A percentile compares a stretch with the other conserved stretches of the same genome.
Conservation (phyloP, 2,329 filamentous ascomycete genomes). For the Ophiocordyceps polyrhachis-furcata region DNA sequence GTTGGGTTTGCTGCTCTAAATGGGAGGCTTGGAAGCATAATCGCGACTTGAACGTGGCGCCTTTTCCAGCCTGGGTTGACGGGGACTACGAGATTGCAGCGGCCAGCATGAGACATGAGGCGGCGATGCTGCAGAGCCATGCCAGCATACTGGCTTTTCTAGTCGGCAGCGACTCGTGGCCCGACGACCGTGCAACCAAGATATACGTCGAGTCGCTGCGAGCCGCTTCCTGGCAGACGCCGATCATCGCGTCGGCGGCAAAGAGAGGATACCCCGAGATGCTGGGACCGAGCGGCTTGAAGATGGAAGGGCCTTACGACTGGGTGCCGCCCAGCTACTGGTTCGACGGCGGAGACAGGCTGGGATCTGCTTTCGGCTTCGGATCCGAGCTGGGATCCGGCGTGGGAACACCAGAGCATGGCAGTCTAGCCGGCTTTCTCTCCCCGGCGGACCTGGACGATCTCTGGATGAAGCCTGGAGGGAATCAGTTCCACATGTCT, state of each 20-base stretch:
- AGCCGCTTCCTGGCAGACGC: conserved; percentile 33
- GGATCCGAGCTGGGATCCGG: conserved; percentile 43
- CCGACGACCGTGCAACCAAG: conserved; percentile 33
- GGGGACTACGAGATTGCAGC: conserved; percentile 36
- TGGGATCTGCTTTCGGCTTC: conserved; percentile 43
- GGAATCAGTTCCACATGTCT: conserved; percentile 40
- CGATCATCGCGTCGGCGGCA: conserved; percentile 37
- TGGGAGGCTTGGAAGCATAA: conserved; percentile 49
- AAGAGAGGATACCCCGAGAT: conserved; percentile 31
- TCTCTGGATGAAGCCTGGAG: conserved; percentile 35
- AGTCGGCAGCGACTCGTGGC: conserved; percentile 45
- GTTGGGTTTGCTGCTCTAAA: conserved; percentile 51
- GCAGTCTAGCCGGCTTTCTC: conserved; percentile 35
- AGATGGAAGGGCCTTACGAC: conserved; percentile 48
- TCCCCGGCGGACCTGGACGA: conserved; percentile 28
- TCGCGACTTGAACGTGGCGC: conserved; percentile 23
- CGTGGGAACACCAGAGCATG: conserved; percentile 40
- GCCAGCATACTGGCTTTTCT: conserved; percentile 39
- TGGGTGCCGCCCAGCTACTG: conserved; percentile 49
- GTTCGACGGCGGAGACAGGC: conserved; percentile 27
- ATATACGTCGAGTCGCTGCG: conserved; percentile 33
- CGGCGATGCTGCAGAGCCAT: conserved; percentile 38
- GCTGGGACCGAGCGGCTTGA: conserved; percentile 39
- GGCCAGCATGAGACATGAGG: conserved; percentile 38
- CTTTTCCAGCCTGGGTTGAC: conserved; percentile 24